Percentiles rank a stretch among this genome's conserved stretches.
phyloP scores from a whole-genome alignment of 257 asterid genomes.

The Solanum appendiculatum region DNA sequence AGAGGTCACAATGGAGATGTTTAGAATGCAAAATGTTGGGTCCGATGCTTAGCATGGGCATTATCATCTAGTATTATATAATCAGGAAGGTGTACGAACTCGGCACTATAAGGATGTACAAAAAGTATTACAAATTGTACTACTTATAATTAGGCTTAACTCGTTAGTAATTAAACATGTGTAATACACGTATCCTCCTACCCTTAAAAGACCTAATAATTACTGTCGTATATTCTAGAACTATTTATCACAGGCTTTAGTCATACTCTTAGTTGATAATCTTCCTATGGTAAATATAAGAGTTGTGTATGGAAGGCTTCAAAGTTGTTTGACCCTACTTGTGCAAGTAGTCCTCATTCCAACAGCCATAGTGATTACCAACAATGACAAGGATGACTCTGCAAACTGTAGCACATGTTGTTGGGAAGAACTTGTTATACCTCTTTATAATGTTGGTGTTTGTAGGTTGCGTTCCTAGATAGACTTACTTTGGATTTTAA shows the following conservation, averaged over 20 bases:
- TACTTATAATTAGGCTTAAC: no score
- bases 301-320: conserved; percentile 48
- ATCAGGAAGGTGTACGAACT: no score
- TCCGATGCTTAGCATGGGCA: no score
- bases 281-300: conserved; percentile 77
- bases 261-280: conserved; percentile 79
- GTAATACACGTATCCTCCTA: no score
- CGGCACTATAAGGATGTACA: no score
- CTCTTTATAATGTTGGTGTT: conserved; percentile 77
- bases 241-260: conserved; percentile 17
- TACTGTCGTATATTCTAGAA: no score
- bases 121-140: no score
- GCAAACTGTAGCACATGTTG: conserved; percentile 44
- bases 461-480: conserved; percentile 52
- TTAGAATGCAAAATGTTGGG: no score
- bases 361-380: conserved; percentile 81
- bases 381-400: conserved; percentile 56
- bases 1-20: not conserved
- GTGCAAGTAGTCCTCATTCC: conserved; percentile 68
- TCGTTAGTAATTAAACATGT: no score
- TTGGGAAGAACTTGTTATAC: conserved; percentile 75
- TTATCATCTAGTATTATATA: no score
- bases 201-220: no score
- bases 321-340: conserved; percentile 69
- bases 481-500: not conserved